Percentiles rank a stretch among this genome's conserved stretches.
Conservation (phyloP, 257 asterid species). For the Echium plantagineum region DNA sequence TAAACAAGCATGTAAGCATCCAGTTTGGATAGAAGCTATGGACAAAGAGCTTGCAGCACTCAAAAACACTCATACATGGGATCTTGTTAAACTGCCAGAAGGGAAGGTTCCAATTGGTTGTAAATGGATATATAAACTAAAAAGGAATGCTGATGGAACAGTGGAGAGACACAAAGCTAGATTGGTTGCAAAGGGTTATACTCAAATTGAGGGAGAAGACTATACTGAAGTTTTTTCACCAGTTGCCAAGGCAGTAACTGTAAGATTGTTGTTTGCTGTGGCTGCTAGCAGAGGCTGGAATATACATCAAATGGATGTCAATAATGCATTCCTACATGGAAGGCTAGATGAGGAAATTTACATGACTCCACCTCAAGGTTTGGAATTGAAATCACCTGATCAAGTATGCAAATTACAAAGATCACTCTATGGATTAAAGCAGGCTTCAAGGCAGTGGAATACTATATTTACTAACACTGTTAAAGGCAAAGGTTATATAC, state of each 20-base stretch:
- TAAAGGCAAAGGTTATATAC: too few relatives aligned
- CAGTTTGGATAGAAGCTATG: too few relatives aligned
- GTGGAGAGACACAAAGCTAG: background rate
- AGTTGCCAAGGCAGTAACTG: background rate
- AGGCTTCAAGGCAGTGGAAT: conserved; percentile 5
- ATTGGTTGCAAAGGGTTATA: background rate
- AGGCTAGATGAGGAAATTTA: too few relatives aligned
- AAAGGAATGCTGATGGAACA: background rate
- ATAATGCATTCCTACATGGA: too few relatives aligned
- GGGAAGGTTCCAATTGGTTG: background rate
- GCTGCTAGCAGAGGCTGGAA: background rate
- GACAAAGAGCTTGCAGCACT: too few relatives aligned
- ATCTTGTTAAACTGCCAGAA: background rate
- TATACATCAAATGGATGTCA: too few relatives aligned
- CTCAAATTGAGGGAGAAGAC: background rate
- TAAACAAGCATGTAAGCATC: too few relatives aligned
- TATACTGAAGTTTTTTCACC: background rate
- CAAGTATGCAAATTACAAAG: background rate
- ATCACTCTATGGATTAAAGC: background rate
- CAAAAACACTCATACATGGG: too few relatives aligned
- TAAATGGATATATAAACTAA: background rate
- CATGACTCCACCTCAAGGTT: background rate
- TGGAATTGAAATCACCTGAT: background rate
- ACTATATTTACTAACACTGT: background rate
- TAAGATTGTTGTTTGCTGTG: background rate